Evolutionary conservation across 306 rosid genomes (phyloP).

Genomic region (Inga oerstediana): DNA sequence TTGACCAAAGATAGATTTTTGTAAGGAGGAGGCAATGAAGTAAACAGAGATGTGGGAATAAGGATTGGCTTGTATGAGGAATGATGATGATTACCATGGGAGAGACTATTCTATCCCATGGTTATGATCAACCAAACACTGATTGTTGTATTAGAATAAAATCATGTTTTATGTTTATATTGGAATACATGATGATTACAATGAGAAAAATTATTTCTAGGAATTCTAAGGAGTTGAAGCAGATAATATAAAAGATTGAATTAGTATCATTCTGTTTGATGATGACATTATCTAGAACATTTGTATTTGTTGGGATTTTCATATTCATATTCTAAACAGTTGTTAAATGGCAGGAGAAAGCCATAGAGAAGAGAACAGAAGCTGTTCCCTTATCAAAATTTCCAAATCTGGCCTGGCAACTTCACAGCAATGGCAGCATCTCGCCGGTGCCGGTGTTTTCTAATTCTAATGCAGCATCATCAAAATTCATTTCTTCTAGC

Average conservation of each 20-base stretch:
- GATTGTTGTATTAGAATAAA: background rate
- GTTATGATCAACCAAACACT: background rate
- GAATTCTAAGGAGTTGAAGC: background rate
- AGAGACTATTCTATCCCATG: background rate
- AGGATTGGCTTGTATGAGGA: background rate
- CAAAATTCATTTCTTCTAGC: slow-evolving; percentile 73
- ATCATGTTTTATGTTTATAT: background rate
- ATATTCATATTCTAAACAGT: background rate
- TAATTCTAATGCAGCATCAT: slow-evolving; percentile 76
- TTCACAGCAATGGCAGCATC: slow-evolving; percentile 44
- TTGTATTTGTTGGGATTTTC: background rate
- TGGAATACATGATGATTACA: background rate
- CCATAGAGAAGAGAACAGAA: slow-evolving; percentile 39
- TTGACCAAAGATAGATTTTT: background rate
- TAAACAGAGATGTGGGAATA: background rate
- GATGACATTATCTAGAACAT: background rate
- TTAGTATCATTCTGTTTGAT: background rate
- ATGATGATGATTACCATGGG: background rate
- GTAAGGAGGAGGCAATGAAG: background rate
- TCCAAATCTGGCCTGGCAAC: slow-evolving; percentile 46
- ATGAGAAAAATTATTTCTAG: background rate
- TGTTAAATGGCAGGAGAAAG: slow-evolving; percentile 43
- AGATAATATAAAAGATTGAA: background rate
- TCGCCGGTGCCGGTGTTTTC: slow-evolving; percentile 44
- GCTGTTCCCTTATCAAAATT: slow-evolving; percentile 35